Evolutionary conservation across 2,329 filamentous ascomycete species (phyloP).

Genomic region (Emmonsia crescens): DNA sequence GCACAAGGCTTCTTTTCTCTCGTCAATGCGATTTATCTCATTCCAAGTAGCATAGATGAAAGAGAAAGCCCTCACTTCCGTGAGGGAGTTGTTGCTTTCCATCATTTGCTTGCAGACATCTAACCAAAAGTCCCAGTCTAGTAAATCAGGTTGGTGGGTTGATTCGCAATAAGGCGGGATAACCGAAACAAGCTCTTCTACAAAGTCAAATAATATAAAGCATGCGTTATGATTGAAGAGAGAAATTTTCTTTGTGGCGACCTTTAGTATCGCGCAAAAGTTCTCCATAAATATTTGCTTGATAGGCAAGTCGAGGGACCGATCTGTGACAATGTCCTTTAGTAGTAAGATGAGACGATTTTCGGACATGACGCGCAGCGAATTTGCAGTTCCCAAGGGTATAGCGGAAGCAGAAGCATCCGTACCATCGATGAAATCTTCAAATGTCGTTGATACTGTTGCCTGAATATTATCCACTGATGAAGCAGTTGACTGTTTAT

Average conservation of each 20-base stretch:
- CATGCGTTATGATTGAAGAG: constrained; percentile 73
- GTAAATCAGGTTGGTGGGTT: constrained; percentile 36
- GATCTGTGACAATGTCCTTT: constrained; percentile 63
- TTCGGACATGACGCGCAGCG: constrained; percentile 73
- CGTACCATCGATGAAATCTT: constrained; percentile 52
- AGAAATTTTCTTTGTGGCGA: constrained; percentile 63
- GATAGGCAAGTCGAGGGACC: constrained; percentile 41
- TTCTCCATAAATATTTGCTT: constrained; percentile 65
- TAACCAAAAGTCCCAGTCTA: constrained; percentile 81
- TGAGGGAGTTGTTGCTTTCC: constrained; percentile 76
- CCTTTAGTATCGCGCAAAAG: constrained; percentile 63
- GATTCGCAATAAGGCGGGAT: constrained; percentile 50
- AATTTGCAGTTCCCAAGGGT: constrained; percentile 56
- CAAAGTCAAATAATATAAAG: constrained; percentile 81
- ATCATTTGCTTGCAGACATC: constrained; percentile 69
- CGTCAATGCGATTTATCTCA: constrained; percentile 53
- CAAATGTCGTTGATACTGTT: constrained; percentile 50
- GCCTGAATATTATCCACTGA: constrained; percentile 35
- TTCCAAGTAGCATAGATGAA: constrained; percentile 76
- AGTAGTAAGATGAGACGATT: constrained; percentile 74
- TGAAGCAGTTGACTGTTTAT: constrained; percentile 51
- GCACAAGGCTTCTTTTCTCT: constrained; percentile 60
- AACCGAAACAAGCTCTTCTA: constrained; percentile 68
- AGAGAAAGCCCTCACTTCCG: constrained; percentile 72
- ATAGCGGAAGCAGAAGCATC: constrained; percentile 58